Percentiles rank a stretch among this genome's conserved stretches.
phyloP scores from a whole-genome alignment of 768 basidiomycete genomes.

The Lactifluus volemus region DNA sequence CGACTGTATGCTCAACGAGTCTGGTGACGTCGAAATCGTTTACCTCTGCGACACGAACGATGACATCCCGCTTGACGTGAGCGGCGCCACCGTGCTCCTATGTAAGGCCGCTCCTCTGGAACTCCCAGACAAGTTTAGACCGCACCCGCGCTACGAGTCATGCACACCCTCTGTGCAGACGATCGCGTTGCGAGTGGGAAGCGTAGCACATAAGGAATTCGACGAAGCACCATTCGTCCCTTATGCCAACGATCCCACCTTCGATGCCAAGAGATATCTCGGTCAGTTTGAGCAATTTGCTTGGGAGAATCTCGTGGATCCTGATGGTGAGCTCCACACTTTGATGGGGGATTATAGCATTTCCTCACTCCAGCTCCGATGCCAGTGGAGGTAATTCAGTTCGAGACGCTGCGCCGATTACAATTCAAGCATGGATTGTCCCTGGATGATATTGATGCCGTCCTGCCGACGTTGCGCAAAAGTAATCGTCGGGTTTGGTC shows the following conservation, averaged over 20 bases:
- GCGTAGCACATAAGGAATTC: constrained; percentile 34
- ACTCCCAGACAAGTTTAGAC: constrained; percentile 22
- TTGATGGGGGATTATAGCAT: not conserved
- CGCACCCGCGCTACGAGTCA: constrained; percentile 42
- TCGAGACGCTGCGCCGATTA: too few relatives aligned
- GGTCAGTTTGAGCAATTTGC: constrained; percentile 37
- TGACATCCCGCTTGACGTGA: not conserved
- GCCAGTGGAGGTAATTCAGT: constrained; percentile 41
- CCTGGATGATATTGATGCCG: constrained; percentile 38
- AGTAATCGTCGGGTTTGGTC: not conserved
- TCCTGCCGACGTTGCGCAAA: constrained; percentile 33
- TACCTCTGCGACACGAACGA: constrained; percentile 9
- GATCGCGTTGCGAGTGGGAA: constrained; percentile 27
- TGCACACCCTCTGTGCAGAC: constrained; percentile 44
- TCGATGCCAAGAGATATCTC: constrained; percentile 34
- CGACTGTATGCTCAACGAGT: not conserved
- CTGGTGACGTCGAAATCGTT: not conserved
- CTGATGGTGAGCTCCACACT: constrained; percentile 32
- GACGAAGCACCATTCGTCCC: constrained; percentile 52
- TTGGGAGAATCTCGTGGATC: constrained; percentile 40
- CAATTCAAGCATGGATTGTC: too few relatives aligned
- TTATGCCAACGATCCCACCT: constrained; percentile 50
- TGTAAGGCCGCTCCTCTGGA: not conserved
- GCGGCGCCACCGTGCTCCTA: not conserved
- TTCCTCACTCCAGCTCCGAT: not conserved